Percentiles rank a stretch among this genome's conserved stretches.
Evolutionary conservation across 352 stramenopile species (phyloP).

Genomic region (Plasmopara viticola): DNA sequence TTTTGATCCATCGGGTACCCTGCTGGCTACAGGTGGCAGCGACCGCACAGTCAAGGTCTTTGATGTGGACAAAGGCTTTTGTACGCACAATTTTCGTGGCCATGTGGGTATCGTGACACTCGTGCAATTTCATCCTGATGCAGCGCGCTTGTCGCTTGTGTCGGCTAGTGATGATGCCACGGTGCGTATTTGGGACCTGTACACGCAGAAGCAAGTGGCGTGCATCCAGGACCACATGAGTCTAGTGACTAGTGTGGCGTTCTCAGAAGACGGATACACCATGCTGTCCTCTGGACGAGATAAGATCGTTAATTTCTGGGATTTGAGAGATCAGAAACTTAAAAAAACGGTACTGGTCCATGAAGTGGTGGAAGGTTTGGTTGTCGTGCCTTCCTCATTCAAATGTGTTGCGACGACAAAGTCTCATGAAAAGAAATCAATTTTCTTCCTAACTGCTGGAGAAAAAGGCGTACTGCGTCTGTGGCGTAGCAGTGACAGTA

Average conservation of each 20-base stretch:
- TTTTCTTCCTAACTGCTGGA: slow-evolving; percentile 91
- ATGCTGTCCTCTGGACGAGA: slow-evolving; percentile 89
- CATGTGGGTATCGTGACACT: slow-evolving; percentile 85
- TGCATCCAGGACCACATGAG: slow-evolving; percentile 94
- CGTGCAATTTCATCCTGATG: slow-evolving; percentile 78
- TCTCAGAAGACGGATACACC: slow-evolving; percentile 81
- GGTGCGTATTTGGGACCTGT: slow-evolving; percentile 83
- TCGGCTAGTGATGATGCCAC: slow-evolving; percentile 72
- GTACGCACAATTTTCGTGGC: slow-evolving; percentile 90
- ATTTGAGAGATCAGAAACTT: slow-evolving; percentile 74
- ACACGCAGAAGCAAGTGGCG: slow-evolving; percentile 75
- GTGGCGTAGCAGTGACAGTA: slow-evolving; percentile 36
- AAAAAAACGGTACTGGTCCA: slow-evolving; percentile 92
- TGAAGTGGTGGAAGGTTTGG: slow-evolving; percentile 92
- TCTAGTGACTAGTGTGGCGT: slow-evolving; percentile 90
- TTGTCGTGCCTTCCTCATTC: slow-evolving; percentile 73
- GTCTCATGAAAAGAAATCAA: slow-evolving; percentile 43
- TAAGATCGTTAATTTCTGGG: slow-evolving; percentile 90
- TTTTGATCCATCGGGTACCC: slow-evolving; percentile 86
- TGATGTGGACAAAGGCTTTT: slow-evolving; percentile 89
- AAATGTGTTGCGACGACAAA: slow-evolving; percentile 34
- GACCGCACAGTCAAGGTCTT: slow-evolving; percentile 95
- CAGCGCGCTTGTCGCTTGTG: slow-evolving; percentile 57
- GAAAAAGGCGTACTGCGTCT: slow-evolving; percentile 87
- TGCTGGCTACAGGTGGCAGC: slow-evolving; percentile 94